A percentile compares a stretch with the other conserved stretches of the same genome.
Conservation (phyloP, 2,329 filamentous ascomycete species). For the Fusarium sp. region DNA sequence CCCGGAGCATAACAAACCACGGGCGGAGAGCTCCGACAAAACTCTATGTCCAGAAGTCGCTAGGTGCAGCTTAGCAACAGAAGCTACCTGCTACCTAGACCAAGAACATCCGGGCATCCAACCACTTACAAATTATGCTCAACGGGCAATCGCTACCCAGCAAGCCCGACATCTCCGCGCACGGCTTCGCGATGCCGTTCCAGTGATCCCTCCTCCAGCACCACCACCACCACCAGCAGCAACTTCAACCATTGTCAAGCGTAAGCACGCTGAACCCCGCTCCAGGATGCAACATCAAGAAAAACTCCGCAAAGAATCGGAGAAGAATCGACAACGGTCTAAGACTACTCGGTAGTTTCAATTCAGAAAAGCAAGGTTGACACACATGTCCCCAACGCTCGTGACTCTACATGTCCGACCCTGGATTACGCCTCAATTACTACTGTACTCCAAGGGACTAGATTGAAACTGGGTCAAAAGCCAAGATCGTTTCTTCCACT, state of each 20-base stretch:
- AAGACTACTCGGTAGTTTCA: not conserved
- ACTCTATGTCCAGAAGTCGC: conserved; percentile 3
- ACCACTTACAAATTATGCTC: not conserved
- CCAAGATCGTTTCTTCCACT: conserved; percentile 7
- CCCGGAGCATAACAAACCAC: not conserved
- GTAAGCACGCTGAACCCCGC: conserved; percentile 35
- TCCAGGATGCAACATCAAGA: conserved; percentile 32
- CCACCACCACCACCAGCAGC: not conserved
- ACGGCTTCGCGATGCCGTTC: conserved; percentile 14
- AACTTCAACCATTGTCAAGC: not conserved
- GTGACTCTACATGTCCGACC: conserved; percentile 23
- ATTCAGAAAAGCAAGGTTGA: not conserved
- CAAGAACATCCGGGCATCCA: conserved; percentile 7
- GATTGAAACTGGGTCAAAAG: conserved; percentile 5
- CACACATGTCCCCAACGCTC: conserved; percentile 4
- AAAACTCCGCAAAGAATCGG: conserved; percentile 33
- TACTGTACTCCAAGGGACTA: not conserved
- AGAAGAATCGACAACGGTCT: conserved; percentile 17
- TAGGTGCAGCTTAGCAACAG: conserved; percentile 9
- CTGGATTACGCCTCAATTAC: conserved; percentile 7
- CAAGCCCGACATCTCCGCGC: not conserved
- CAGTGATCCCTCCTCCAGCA: conserved; percentile 19
- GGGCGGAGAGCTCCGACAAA: conserved; percentile 34
- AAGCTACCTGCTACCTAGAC: conserved; percentile 13
- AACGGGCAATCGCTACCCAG: not conserved